A percentile compares a stretch with the other conserved stretches of the same genome.
Conservation (phyloP, 352 stramenopile species). For the Globisporangium polare region DNA sequence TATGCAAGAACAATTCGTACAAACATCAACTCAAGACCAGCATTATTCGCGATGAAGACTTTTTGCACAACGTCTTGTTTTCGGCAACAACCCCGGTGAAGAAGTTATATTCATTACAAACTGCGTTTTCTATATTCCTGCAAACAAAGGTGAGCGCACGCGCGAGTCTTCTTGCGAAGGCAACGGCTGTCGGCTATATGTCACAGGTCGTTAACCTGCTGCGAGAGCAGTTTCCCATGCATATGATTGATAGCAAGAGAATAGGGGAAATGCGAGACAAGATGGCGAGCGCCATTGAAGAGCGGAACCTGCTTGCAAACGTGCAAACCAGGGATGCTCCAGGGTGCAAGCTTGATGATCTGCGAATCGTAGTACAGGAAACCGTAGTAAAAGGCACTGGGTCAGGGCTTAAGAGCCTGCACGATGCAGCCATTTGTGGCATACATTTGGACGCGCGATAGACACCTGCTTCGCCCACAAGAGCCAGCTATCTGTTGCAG, state of each 20-base stretch:
- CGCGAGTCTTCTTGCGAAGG: neutral
- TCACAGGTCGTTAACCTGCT: slow-evolving; percentile 9
- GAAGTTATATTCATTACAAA: neutral
- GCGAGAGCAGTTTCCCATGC: slow-evolving; percentile 1
- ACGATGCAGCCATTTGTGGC: slow-evolving; percentile 20
- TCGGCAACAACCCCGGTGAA: too few relatives aligned
- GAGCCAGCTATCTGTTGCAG: neutral
- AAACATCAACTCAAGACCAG: too few relatives aligned
- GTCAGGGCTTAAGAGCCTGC: slow-evolving; percentile 5
- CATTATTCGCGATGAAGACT: too few relatives aligned
- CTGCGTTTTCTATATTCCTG: neutral
- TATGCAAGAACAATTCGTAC: too few relatives aligned
- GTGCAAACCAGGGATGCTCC: slow-evolving; percentile 19
- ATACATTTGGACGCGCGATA: slow-evolving; percentile 18
- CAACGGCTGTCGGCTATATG: neutral
- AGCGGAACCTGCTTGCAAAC: slow-evolving; percentile 17
- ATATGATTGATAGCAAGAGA: slow-evolving; percentile 9
- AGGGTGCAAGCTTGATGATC: slow-evolving; percentile 18
- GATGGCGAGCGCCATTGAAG: slow-evolving; percentile 20
- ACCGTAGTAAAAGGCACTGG: neutral
- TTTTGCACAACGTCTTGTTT: too few relatives aligned
- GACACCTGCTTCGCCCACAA: slow-evolving; percentile 16
- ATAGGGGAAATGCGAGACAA: slow-evolving; percentile 22
- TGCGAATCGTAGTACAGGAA: slow-evolving; percentile 10
- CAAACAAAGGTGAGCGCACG: neutral